Base-by-base conservation (phyloP, 2,329 filamentous ascomycete genomes). In the Penicillium brevicompactum region DNA sequence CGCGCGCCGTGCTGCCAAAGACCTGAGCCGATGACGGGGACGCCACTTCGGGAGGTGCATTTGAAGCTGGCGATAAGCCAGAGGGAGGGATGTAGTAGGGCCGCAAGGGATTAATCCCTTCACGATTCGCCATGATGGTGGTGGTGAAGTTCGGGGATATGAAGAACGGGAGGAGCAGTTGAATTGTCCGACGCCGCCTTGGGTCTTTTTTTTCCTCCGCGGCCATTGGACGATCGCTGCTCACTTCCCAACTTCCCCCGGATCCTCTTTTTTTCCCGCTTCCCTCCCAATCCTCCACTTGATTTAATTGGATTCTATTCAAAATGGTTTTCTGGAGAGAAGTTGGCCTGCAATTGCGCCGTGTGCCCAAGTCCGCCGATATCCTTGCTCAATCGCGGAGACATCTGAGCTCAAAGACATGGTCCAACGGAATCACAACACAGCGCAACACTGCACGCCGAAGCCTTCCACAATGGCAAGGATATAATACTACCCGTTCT, bases 1-100 rank as follows among this genome's bases (percentile, higher is more conserved):
- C 89, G 73, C 92, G 89, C 60, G 92, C 91, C 67, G 89, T 79
- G 69, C 79, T 77, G 63, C 82, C 78, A 67, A 85, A 81, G 66
- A 79, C 80, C 52, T 80, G 75, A 64, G 76, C 73, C 16, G 80
- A 76, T 42, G 76, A 74, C 46, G 77, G 73, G 58, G 49, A 72
- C 49, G 52, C 60, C 50, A 53, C 64, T 62, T 64, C 70, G 66
- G 57, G 67, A 47, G 52, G 70, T 57, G 44, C 70, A 65, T 55
- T 60, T 21, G 77, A 68, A 45, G 72, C 65, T 50, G 79, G 76
- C 46, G 82, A 79, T 31, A 84, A 76, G 34, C 87, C 86, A 57
- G 86, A 85, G 3, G 87, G 86, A 37, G 87, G 87, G 58, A 82
- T 77, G 67, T 86, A 86, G 64, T 86, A 86, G 9, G 84, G 84